A percentile compares a stretch with the other conserved stretches of the same genome.
These are phyloP conservation scores for Waitea zeae DNA, from an alignment of 1,284 basidiomycete species.

Conservation along the genomic window DNA sequence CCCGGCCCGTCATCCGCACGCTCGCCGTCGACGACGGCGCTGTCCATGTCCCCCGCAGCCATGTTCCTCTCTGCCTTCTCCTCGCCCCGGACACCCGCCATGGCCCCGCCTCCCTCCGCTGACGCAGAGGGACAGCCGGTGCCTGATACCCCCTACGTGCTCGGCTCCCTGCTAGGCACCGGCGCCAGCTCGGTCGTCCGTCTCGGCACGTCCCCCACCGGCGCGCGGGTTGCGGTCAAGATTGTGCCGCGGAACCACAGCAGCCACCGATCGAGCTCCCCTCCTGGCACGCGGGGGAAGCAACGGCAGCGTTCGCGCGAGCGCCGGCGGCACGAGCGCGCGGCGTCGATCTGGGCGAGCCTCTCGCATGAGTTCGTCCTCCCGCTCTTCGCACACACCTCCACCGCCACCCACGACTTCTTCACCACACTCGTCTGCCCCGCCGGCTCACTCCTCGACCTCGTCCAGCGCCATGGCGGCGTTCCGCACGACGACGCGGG, in stretches of 20 bases:
- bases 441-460: slow-evolving; percentile 75
- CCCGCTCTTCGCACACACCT: slow-evolving; percentile 58
- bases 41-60: slow-evolving; percentile 62
- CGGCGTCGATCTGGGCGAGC: slow-evolving; percentile 66
- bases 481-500: slow-evolving; percentile 63
- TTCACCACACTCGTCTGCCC: slow-evolving; percentile 76
- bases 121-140: slow-evolving; percentile 45
- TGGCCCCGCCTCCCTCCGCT: slow-evolving; percentile 14
- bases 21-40: background rate
- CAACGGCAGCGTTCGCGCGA: slow-evolving; percentile 26
- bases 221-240: slow-evolving; percentile 66
- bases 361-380: slow-evolving; percentile 67
- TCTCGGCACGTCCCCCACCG: slow-evolving; percentile 49
- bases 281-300: too few species aligned
- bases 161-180: slow-evolving; percentile 65
- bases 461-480: slow-evolving; percentile 58
- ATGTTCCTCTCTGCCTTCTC: slow-evolving; percentile 62
- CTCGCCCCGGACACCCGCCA: slow-evolving; percentile 14
- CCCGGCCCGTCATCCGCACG: too few species aligned
- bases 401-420: slow-evolving; percentile 57
- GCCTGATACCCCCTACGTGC: slow-evolving; percentile 39
- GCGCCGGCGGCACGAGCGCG: slow-evolving; percentile 51
- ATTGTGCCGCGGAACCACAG: slow-evolving; percentile 48
- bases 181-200: slow-evolving; percentile 84
- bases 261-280: too few species aligned